Evolutionary conservation across 2,329 filamentous ascomycete genomes (phyloP), one percentile per base, ranked within the genome.

Genomic region (Paracorniculantispora psalliotae): DNA sequence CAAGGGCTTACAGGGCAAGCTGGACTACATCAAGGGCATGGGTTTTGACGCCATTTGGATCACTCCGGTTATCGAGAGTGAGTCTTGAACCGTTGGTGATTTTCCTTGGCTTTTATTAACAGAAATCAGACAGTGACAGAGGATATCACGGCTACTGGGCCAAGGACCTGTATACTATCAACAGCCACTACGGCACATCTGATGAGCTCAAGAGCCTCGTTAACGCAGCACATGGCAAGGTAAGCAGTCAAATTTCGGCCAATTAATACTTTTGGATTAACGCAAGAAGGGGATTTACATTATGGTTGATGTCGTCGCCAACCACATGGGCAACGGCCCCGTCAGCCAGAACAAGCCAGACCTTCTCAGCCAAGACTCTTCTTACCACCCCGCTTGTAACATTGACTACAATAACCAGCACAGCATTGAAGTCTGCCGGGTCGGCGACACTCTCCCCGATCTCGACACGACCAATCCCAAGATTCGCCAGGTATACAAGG

Each of bases 1-100:
- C 66, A 70, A 74, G 55, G 85, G 85, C 7, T 75, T 88, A 30
- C 76, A 80, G 63, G 77, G 81, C 61, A 77, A 82, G 62, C 77
- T 87, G 43, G 84, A 86, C 68, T 87, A 87, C 67, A 86, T 87
- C 67, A 76, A 83, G 65, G 77, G 77, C 51, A 82, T 85, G 79
- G 82, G 82, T 25, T 85, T 84, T 62, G 79, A 80, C 58, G 82
- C 82, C 43, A 72, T 84, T 52, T 81, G 81, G 79, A 83, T 85
- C 61, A 83, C 81, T 2, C 83, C 82, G 0, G 75, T 85, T n/a
- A 77, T 82, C 1, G 66, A 71, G 1, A 77, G 75, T 77, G 65
- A 61, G 73, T 68, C n/a, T n/a, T n/a, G n/a, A n/a, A n/a, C n/a
- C n/a, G n/a, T n/a, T n/a, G n/a, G n/a, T n/a, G n/a, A n/a, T n/a